Evolutionary conservation across 2,329 filamentous ascomycete genomes (phyloP), one percentile per base, ranked within the genome.

Genomic region (Ascochyta koolunga): DNA sequence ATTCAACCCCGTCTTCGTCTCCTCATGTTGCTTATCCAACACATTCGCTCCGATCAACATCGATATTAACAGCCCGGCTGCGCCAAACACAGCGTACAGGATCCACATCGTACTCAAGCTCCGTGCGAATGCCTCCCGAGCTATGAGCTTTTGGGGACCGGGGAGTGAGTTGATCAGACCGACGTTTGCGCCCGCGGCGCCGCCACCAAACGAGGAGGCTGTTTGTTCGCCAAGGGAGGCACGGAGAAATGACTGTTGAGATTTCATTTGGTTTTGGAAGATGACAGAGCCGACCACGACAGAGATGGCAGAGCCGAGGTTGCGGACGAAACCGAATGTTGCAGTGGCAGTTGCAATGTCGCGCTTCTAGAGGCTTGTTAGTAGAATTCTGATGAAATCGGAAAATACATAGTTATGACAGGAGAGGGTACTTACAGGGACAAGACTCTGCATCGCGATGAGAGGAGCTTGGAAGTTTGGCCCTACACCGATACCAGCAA

Each of bases 231-330:
- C 82, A 0, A 90, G 78, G 4, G 81, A 72, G 25, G 74, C 64
- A 19, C 76, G 72, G 25, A 89, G 79, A 8, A 68, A 66, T 4
- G 75, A 66, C 24, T 80, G 78, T 61, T 85, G 82, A 40, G 77
- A 78, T 59, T 84, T 76, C 86, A 91, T 90, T 54, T 82, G 77
- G 69, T 93, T 92, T 74, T 91, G 87, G 76, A 93, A 92, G 32
- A 93, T 82, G 39, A 91, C 88, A n/a, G 88, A 86, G 21, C 90
- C 90, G 33, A 92, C 79, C 1, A 91, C 88, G 46, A 91, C 82
- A 0, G 86, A 86, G 18, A 87, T 82, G 2, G 86, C 82, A 0
- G 86, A 89, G 9, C 86, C 86, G 3, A 92, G 77, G 61, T 89
- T 88, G 18, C 89, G 84, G 7, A 87, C 79, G 68, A 90, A 89